These are phyloP conservation scores for Fusarium chlamydosporum DNA, from an alignment of 2,329 filamentous ascomycete genomes.

Conservation along the genomic window DNA sequence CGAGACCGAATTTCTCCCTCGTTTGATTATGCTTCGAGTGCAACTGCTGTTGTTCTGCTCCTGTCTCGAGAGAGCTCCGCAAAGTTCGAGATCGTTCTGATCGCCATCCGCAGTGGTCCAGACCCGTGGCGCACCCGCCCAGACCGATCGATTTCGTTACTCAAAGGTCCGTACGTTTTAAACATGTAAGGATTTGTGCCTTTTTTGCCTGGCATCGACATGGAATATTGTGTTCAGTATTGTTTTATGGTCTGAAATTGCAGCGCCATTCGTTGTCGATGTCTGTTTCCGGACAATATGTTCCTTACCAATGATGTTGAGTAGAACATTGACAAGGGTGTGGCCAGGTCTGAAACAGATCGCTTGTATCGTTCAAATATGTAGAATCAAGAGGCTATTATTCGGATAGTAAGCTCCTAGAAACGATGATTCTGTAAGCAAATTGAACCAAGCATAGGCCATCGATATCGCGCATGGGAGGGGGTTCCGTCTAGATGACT, in stretches of 20 bases:
- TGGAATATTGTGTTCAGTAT: not conserved
- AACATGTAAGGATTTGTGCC: not conserved
- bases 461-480: too few species aligned
- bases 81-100: conserved; percentile 39
- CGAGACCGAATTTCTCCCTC: conserved; percentile 12
- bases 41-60: conserved; percentile 3
- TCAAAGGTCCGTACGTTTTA: conserved; percentile 1
- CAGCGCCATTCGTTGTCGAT: conserved; percentile 12
- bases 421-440: not conserved
- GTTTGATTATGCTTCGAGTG: not conserved
- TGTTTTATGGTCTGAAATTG: not conserved
- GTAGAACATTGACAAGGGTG: not conserved
- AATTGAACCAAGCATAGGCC: not conserved
- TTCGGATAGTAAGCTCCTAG: not conserved
- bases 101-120: conserved; percentile 29
- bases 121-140: conserved; percentile 41
- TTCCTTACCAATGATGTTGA: not conserved
- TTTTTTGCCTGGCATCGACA: not conserved
- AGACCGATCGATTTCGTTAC: conserved; percentile 42
- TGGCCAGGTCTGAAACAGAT: not conserved
- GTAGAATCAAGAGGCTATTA: too few species aligned
- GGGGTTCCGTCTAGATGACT: too few species aligned
- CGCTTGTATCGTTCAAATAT: not conserved
- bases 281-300: conserved; percentile 22
- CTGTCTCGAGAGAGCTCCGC: conserved; percentile 15